phyloP scores from a whole-genome alignment of 148 eudicot genomes.

The Rhododendron ovatum region DNA sequence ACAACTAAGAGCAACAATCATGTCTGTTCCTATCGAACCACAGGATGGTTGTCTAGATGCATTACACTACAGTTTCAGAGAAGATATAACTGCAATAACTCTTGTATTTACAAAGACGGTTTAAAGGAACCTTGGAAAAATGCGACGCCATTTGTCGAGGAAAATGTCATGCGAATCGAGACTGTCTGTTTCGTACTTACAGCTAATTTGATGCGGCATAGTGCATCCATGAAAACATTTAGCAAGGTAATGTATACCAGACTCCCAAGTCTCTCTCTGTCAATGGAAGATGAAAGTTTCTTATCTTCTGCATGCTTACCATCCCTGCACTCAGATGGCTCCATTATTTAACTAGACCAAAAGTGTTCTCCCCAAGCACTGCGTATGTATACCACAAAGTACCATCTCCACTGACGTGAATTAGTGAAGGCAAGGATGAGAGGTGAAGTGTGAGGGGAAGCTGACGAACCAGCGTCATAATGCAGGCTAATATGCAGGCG shows the following conservation, averaged over 20 bases:
- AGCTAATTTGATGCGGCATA: not conserved
- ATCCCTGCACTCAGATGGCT: not conserved
- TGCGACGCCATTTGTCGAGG: not conserved
- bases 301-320: not conserved
- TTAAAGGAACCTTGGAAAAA: not conserved
- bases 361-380: not conserved
- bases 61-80: not conserved
- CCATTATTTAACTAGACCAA: not conserved
- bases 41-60: slow-evolving; percentile 3
- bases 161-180: not conserved
- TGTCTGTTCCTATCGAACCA: not conserved
- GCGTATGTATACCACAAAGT: not conserved
- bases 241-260: not conserved
- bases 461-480: not conserved
- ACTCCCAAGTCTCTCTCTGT: not conserved
- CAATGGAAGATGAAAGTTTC: not conserved
- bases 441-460: not conserved
- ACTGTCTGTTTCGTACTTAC: not conserved
- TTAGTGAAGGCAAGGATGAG: not conserved
- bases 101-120: not conserved
- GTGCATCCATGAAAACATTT: not conserved
- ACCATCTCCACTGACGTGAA: not conserved
- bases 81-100: not conserved
- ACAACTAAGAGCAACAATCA: not conserved
- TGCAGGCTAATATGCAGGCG: not conserved